phyloP scores from a whole-genome alignment of 495 filamentous ascomycete species.

The Staphylotrichum longicolle region DNA sequence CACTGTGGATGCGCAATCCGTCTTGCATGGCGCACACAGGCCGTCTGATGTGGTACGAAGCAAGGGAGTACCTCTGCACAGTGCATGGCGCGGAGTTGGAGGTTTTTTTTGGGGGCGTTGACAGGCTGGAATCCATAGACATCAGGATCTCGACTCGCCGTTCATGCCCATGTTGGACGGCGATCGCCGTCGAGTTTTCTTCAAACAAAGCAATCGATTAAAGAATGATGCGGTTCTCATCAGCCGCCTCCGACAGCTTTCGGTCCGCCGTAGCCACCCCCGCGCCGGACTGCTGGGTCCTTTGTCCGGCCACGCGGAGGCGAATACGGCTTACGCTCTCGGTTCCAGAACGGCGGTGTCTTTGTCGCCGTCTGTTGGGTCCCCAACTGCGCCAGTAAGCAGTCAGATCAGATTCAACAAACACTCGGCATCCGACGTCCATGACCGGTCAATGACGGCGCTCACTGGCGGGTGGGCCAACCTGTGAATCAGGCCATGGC shows the following conservation, averaged over 20 bases:
- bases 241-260: neutral
- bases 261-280: conserved; percentile 3
- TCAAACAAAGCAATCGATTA: neutral
- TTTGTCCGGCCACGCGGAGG: neutral
- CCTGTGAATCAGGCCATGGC: too few relatives aligned
- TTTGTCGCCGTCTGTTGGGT: too few relatives aligned
- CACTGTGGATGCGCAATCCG: conserved; percentile 10
- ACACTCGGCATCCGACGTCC: too few relatives aligned
- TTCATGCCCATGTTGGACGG: neutral
- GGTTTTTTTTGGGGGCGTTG: neutral
- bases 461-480: too few relatives aligned
- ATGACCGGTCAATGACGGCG: too few relatives aligned
- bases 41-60: neutral
- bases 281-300: neutral
- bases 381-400: neutral
- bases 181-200: neutral
- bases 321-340: neutral
- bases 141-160: too few relatives aligned
- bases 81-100: neutral
- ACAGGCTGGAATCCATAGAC: too few relatives aligned
- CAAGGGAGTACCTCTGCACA: neutral
- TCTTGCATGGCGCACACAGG: conserved; percentile 8
- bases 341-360: conserved; percentile 2
- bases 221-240: neutral
- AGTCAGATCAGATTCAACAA: neutral